phyloP scores from a whole-genome alignment of 176 grass and related monocot species.

The Oryza officinalis region DNA sequence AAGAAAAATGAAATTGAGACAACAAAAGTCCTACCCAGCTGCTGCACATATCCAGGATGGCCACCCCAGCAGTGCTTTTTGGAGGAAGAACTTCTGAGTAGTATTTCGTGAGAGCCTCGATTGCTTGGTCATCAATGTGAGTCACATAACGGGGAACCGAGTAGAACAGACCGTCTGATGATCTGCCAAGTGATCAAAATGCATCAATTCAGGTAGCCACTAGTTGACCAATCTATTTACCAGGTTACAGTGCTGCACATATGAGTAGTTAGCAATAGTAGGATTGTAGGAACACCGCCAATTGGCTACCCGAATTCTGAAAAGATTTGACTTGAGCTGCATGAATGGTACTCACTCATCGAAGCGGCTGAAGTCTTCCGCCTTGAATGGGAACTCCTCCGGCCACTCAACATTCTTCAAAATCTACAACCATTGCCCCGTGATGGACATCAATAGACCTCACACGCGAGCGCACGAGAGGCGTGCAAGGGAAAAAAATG shows the following conservation, averaged over 20 bases:
- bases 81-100: slow-evolving; percentile 91
- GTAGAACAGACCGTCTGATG: slow-evolving; percentile 74
- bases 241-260: background rate
- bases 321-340: background rate
- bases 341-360: slow-evolving; percentile 63
- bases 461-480: background rate
- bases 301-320: background rate
- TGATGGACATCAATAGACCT: background rate
- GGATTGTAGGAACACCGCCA: background rate
- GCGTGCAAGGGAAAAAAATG: background rate
- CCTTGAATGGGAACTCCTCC: slow-evolving; percentile 88
- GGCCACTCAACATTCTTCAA: slow-evolving; percentile 91
- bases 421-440: slow-evolving; percentile 46
- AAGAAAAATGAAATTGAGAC: background rate
- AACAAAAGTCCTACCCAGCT: slow-evolving; percentile 75
- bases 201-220: background rate
- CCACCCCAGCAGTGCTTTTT: slow-evolving; percentile 65
- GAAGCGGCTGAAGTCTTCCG: slow-evolving; percentile 90
- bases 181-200: slow-evolving; percentile 51
- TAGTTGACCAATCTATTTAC: background rate
- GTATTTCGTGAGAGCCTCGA: slow-evolving; percentile 74
- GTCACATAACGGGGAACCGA: slow-evolving; percentile 90
- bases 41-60: slow-evolving; percentile 89
- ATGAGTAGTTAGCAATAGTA: background rate
- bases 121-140: slow-evolving; percentile 88